phyloP scores from a whole-genome alignment of 495 filamentous ascomycete species.

The Penicillium longicatenatum region DNA sequence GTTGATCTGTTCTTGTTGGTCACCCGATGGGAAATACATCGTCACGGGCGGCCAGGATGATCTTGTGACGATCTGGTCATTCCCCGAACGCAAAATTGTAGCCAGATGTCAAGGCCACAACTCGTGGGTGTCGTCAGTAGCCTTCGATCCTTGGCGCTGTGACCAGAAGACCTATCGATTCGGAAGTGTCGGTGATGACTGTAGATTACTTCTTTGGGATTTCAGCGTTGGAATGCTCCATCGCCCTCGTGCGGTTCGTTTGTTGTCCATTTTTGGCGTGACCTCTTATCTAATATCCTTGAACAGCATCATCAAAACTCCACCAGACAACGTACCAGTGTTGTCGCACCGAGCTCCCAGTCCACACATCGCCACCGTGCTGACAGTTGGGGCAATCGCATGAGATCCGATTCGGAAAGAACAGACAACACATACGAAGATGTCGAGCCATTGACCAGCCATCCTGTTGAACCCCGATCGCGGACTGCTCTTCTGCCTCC shows the following conservation, averaged over 20 bases:
- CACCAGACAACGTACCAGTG: constrained; percentile 40
- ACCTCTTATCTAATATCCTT: constrained; percentile 18
- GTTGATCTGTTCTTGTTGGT: constrained; percentile 92
- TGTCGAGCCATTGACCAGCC: constrained; percentile 57
- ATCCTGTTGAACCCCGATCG: constrained; percentile 78
- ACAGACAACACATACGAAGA: constrained; percentile 51
- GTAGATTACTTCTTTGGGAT: constrained; percentile 89
- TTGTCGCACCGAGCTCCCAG: constrained; percentile 53
- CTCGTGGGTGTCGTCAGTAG: constrained; percentile 91
- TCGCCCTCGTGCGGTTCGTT: constrained; percentile 75
- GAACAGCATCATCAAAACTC: constrained; percentile 51
- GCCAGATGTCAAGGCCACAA: constrained; percentile 93
- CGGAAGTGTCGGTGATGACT: constrained; percentile 93
- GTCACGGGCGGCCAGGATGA: constrained; percentile 96
- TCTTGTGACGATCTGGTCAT: constrained; percentile 89
- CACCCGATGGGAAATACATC: constrained; percentile 94
- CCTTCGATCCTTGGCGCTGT: constrained; percentile 95
- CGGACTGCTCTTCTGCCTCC: constrained; percentile 88
- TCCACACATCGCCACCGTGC: constrained; percentile 74
- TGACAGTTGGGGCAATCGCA: constrained; percentile 57
- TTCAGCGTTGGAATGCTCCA: constrained; percentile 96
- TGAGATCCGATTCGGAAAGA: constrained; percentile 67
- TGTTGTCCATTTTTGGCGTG: not conserved
- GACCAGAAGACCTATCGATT: constrained; percentile 94
- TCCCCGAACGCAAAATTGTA: constrained; percentile 79